Evolutionary conservation across 331 rosid species (phyloP).

Genomic region (Malus hybrid): DNA sequence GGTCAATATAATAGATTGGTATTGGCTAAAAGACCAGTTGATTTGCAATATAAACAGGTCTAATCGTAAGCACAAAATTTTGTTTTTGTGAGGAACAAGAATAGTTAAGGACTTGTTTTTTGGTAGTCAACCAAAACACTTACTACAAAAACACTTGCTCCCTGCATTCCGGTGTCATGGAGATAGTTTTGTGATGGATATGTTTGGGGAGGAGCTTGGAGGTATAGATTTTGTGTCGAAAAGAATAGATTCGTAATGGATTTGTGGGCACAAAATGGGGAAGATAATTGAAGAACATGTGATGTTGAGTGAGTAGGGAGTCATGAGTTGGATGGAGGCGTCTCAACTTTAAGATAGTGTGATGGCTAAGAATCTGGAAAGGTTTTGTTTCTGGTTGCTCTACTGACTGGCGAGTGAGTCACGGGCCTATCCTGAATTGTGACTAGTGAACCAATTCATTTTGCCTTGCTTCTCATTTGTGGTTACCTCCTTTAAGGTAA

Average conservation of each 20-base stretch:
- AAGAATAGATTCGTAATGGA: background rate
- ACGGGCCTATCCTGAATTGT: background rate
- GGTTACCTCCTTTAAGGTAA: too few species aligned
- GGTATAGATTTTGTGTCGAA: background rate
- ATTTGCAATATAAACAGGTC: too few species aligned
- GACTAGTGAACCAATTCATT: background rate
- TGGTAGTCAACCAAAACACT: too few species aligned
- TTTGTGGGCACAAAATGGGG: background rate
- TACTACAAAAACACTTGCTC: background rate
- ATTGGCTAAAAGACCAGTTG: too few species aligned
- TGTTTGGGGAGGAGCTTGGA: background rate
- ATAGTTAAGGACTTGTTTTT: fast-evolving
- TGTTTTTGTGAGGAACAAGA: too few species aligned
- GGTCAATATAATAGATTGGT: too few species aligned
- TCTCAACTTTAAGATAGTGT: background rate
- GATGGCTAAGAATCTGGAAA: background rate
- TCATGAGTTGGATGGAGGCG: background rate
- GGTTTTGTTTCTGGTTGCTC: background rate
- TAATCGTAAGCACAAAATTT: too few species aligned
- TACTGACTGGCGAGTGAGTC: background rate
- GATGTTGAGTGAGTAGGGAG: background rate
- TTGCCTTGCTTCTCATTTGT: background rate
- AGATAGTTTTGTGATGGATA: background rate
- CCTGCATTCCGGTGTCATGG: too few species aligned
- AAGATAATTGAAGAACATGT: background rate